Evolutionary conservation across 176 grass and related monocot species (phyloP), one percentile per base, ranked within the genome.

Genomic region (Raddia distichophylla): DNA sequence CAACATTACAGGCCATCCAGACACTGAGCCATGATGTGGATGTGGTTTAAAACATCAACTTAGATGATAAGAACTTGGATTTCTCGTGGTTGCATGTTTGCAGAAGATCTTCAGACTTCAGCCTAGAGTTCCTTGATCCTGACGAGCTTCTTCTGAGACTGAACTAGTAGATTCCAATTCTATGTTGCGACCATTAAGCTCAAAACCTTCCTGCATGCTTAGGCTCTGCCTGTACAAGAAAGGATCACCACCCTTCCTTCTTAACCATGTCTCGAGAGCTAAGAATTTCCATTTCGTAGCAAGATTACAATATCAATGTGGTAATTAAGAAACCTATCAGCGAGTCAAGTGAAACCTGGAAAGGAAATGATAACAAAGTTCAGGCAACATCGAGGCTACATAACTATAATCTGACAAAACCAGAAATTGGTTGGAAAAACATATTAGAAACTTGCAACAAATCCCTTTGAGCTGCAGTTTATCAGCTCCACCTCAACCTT

Each of bases 191-290:
- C 77, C 80, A 44, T 63, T 84, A 63, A 85, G 80, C 75, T 83
- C 85, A 59, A 76, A 88, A 80, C 46, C 65, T 68, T 92, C 90
- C 54, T 87, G 75, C 78, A 87, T 88, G 60, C 72, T 69, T 18
- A 93, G 37, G 82, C 85, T 90, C 54, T 90, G 88, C 67, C 82
- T 93, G 74, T 95, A 91, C 20, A 89, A 76, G 16, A 91, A 93
- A 80, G 90, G 88, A 87, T 95, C 89, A 8, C 84, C 76, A 58
- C 93, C 91, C 60, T 91, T 99, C 84, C 77, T 91, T 80, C 89
- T 95, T 85, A 99, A 84, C 96, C 96, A 99, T 70, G 93, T 88
- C 73, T 95, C 91, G 80, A 99, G 90, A 74, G 91, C 86, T 84
- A 91, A 91, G 68, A 93, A 99, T 84, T 91, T 95, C 91, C 91